Base-by-base conservation (phyloP, 2,329 filamentous ascomycete genomes). In the Domatiomyces globalis region DNA sequence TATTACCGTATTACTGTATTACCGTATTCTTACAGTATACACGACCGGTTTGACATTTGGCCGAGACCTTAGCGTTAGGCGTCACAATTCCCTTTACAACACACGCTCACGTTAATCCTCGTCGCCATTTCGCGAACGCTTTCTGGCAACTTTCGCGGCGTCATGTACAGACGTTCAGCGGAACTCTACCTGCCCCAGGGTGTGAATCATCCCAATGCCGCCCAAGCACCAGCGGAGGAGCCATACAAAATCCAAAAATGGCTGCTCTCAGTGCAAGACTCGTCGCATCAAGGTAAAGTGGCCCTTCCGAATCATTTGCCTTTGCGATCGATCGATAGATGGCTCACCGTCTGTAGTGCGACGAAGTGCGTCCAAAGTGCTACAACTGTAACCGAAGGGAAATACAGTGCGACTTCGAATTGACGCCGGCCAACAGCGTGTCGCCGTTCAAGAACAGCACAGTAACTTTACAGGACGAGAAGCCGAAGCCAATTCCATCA, bases 221-320 rank as follows among this genome's bases (percentile, higher is more conserved):
- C 56, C 56, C 42, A 59, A 61, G 50, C 56, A 59, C 36, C 57
- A 61, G 51, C 56, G 58, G 45, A 53, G 58, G 43, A 59, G 55
- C 19, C 66, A 69, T 55, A 68, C 65, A 25, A 69, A 69, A 55
- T 67, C 65, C 57, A 65, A 67, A 36, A 66, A 65, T 58, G 66
- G 66, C 39, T 69, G 66, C 51, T 58, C 63, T 53, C 64, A 67
- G 51, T 69, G 66, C 60, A 69, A 69, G 54, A 61, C 63, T 52
- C 60, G 66, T 51, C 65, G 67, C 54, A 65, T 68, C 29, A 69
- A 68, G 65, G 66, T 68, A 46, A 15, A 61, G 57, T 18, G 33
- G 3, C 45, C 29, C 33, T n/a, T 15, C 25, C 45, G 17, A 15
- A 39, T 39, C 10, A 39, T 15, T 39, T 15, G 20, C 22, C 47